phyloP scores from a whole-genome alignment of 2,329 filamentous ascomycete species.

The Aureobasidium sp. region DNA sequence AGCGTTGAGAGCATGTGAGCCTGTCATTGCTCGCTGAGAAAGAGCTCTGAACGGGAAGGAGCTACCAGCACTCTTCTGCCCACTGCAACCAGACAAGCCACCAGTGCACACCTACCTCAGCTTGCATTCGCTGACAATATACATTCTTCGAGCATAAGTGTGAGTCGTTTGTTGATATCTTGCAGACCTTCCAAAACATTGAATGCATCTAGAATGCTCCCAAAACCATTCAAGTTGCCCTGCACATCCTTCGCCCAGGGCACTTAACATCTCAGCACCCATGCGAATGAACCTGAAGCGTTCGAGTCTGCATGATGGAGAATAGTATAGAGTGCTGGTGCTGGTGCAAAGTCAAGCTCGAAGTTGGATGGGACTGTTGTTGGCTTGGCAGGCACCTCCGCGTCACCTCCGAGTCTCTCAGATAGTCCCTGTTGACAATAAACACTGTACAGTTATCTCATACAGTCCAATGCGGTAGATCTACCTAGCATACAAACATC shows the following conservation, averaged over 20 bases:
- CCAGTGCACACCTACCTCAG: neutral
- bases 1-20: neutral
- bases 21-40: neutral
- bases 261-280: neutral
- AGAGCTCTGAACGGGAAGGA: neutral
- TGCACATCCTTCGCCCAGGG: too few relatives aligned
- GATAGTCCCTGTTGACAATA: neutral
- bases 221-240: neutral
- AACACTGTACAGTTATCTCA: neutral
- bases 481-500: neutral
- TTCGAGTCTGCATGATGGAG: neutral
- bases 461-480: neutral
- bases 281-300: too few relatives aligned
- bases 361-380: neutral
- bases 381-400: slow-evolving; percentile 6
- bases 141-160: neutral
- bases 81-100: too few relatives aligned
- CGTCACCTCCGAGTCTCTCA: neutral
- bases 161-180: neutral
- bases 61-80: neutral
- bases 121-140: neutral
- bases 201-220: neutral
- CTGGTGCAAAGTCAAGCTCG: neutral
- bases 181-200: neutral
- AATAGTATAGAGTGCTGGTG: neutral